Base-by-base conservation (phyloP, 2,329 filamentous ascomycete genomes). In the Colletotrichum cereale region DNA sequence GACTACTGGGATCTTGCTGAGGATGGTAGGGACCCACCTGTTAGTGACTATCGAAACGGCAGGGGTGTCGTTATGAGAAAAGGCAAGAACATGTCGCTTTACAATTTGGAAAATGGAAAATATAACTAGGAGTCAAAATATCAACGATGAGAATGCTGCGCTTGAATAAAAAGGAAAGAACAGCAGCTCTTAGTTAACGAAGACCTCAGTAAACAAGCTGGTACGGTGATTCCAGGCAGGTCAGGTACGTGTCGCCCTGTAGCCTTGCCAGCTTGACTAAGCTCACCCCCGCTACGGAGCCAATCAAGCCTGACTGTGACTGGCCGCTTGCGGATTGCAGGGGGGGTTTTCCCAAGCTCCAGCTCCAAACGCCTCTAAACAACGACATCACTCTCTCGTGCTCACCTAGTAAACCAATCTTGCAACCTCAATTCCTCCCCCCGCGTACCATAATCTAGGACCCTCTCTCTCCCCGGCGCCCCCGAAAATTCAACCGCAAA, bases 241-340 rank as follows among this genome's bases (percentile, higher is more conserved):
- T 48, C 47, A 58, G 36, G 63, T 74, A 74, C 73, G 73, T 73
- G 67, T 71, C 70, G 66, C 63, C 63, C 71, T 73, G 73, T 55
- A 74, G 73, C 73, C 73, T 74, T 70, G 64, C 63, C 44, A n/a
- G 47, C 60, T 56, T 73, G 61, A 34, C 66, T 72, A 69, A 69
- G 69, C 44, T 53, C 66, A 69, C 66, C 38, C 67, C 69, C 69
- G 14, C 14, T 4, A 48, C 6, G 11, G 36, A 24, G 24, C 69
- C 69, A 72, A 72, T 72, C 69, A 72, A 47, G 38, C 42, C 52
- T 55, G 52, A 48, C 18, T 68, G 18, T 71, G 52, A 34, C 47
- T 24, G 47, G 69, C 60, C 29, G 69, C 65, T 68, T 72, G 65
- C 69, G 66, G 69, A 58, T 72, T 72, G 53, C 66, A 72, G 69